These are phyloP conservation scores for Globisporangium emineosum DNA, from an alignment of 352 stramenopile species.

Conservation along the genomic window DNA sequence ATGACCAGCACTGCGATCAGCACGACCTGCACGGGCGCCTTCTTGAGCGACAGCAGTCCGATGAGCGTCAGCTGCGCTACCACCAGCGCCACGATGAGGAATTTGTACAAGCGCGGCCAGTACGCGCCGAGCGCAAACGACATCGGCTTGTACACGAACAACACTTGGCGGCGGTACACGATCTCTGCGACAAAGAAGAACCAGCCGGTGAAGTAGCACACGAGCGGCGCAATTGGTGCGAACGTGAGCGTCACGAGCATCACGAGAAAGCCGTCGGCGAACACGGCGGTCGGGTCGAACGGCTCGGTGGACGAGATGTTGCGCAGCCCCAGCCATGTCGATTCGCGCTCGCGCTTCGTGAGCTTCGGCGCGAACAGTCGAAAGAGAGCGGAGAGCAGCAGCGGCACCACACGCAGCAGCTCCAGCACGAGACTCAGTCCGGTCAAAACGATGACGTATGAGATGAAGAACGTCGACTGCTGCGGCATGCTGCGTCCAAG, in stretches of 20 bases:
- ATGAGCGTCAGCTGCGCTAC: slow-evolving; percentile 75
- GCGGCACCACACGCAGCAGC: slow-evolving; percentile 55
- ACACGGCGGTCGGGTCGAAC: slow-evolving; percentile 54
- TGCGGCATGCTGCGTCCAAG: slow-evolving; percentile 73
- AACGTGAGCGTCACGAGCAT: slow-evolving; percentile 80
- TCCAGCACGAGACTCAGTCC: slow-evolving; percentile 57
- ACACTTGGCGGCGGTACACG: slow-evolving; percentile 64
- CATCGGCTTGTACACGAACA: slow-evolving; percentile 67
- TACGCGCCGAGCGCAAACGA: slow-evolving; percentile 59
- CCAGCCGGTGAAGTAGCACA: slow-evolving; percentile 72
- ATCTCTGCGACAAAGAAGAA: slow-evolving; percentile 70
- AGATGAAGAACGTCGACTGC: slow-evolving; percentile 86
- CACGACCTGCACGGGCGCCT: slow-evolving; percentile 26
- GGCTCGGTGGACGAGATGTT: slow-evolving; percentile 45
- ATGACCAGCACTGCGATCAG: slow-evolving; percentile 28
- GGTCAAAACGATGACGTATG: slow-evolving; percentile 72
- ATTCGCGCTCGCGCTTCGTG: slow-evolving; percentile 54
- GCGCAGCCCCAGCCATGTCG: slow-evolving; percentile 50
- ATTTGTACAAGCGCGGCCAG: slow-evolving; percentile 76
- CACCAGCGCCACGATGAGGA: slow-evolving; percentile 69
- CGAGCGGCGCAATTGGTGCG: slow-evolving; percentile 66
- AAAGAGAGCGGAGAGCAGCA: slow-evolving; percentile 49
- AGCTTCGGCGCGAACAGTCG: slow-evolving; percentile 55
- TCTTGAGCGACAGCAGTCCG: slow-evolving; percentile 78
- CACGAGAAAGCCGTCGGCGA: slow-evolving; percentile 66